A percentile compares a stretch with the other conserved stretches of the same genome.
These are phyloP conservation scores for Coniosporium apollinis DNA, from an alignment of 495 filamentous ascomycete species.

Conservation along the genomic window DNA sequence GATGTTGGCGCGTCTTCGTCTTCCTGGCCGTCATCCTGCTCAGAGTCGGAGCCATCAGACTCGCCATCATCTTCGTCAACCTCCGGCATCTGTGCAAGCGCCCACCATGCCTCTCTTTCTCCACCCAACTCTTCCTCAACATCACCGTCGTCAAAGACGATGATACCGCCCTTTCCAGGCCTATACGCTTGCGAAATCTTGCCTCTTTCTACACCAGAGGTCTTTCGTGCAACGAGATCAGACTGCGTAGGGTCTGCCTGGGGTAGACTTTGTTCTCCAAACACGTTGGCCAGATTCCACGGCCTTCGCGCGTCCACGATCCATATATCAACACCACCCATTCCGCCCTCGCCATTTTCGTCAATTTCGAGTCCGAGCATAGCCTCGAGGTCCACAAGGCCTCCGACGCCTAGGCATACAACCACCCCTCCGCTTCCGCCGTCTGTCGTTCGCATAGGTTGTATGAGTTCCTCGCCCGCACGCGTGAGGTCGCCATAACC, in stretches of 20 bases:
- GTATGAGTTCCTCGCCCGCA: slow-evolving; percentile 56
- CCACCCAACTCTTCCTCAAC: slow-evolving; percentile 67
- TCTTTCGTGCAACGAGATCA: slow-evolving; percentile 32
- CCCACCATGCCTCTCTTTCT: slow-evolving; percentile 68
- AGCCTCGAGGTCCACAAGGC: slow-evolving; percentile 66
- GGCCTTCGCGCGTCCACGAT: slow-evolving; percentile 78
- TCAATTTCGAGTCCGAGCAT: slow-evolving; percentile 46
- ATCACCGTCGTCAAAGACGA: slow-evolving; percentile 92
- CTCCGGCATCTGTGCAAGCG: slow-evolving; percentile 76
- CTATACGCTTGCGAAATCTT: slow-evolving; percentile 52
- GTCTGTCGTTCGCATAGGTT: slow-evolving; percentile 61
- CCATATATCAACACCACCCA: slow-evolving; percentile 78
- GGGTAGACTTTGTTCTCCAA: slow-evolving; percentile 39
- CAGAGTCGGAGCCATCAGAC: slow-evolving; percentile 13
- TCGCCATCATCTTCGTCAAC: slow-evolving; percentile 54
- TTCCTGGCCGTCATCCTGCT: slow-evolving; percentile 29
- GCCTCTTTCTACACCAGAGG: slow-evolving; percentile 41
- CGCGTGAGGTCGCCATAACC: slow-evolving; percentile 81
- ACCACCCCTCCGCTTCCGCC: slow-evolving; percentile 76
- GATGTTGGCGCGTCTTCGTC: slow-evolving; percentile 16
- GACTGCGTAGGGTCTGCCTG: slow-evolving; percentile 17
- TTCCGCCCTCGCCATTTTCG: slow-evolving; percentile 36
- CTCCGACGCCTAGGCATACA: slow-evolving; percentile 83
- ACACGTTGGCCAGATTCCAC: slow-evolving; percentile 91
- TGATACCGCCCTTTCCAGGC: slow-evolving; percentile 64